Conservation (phyloP, 345 rosid genomes). For the Syzygium oleosum region DNA sequence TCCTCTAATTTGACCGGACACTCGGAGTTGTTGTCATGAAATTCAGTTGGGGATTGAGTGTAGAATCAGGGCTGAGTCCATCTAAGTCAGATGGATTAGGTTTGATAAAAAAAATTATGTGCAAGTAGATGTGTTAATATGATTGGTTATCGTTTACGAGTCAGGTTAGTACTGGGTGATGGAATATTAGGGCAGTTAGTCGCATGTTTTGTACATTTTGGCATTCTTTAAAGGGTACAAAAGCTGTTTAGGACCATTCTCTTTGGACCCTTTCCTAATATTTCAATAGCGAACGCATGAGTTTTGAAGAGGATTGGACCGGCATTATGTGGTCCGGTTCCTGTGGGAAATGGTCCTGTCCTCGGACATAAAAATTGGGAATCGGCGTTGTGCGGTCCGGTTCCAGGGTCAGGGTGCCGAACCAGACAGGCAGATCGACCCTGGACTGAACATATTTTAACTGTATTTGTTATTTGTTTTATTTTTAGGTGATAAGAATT, state of each 20-base stretch:
- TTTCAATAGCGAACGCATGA: neutral
- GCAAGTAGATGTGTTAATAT: too few species aligned
- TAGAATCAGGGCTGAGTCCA: neutral
- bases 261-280: neutral
- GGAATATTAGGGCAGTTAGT: neutral
- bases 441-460: neutral
- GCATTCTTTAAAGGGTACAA: neutral
- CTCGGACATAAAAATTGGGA: too few species aligned
- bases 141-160: neutral
- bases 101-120: neutral
- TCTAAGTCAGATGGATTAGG: neutral
- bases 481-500: neutral
- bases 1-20: neutral
- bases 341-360: too few species aligned
- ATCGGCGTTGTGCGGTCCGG: rapidly evolving
- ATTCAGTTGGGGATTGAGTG: neutral
- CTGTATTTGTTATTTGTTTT: too few species aligned
- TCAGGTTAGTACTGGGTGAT: neutral
- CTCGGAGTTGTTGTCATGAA: neutral
- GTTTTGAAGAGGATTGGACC: neutral
- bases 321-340: rapidly evolving
- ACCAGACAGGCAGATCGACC: rapidly evolving
- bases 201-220: neutral
- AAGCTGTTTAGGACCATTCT: neutral
- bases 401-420: neutral